Evolutionary conservation across 352 stramenopile genomes (phyloP).

Genomic region (Paralagenidium karlingii): DNA sequence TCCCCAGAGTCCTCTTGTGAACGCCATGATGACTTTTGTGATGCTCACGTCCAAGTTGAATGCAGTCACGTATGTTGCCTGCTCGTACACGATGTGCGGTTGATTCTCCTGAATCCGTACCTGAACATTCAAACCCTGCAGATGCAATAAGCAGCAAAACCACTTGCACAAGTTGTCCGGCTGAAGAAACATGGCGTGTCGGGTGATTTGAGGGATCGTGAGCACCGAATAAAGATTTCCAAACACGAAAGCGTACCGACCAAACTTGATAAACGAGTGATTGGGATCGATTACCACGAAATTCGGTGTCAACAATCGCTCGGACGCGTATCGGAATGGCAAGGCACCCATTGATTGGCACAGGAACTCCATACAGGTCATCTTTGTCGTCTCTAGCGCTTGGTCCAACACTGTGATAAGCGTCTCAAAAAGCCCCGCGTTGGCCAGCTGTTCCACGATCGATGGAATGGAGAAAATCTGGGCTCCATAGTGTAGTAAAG

Average conservation of each 20-base stretch:
- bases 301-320: too few species aligned
- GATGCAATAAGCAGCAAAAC: conserved; percentile 48
- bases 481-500: conserved; percentile 84
- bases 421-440: too few species aligned
- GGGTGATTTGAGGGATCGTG: conserved; percentile 78
- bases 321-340: too few species aligned
- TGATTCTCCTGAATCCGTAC: conserved; percentile 59
- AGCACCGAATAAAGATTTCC: conserved; percentile 94
- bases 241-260: conserved; percentile 85
- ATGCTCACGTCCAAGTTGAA: conserved; percentile 90
- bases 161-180: conserved; percentile 53
- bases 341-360: too few species aligned
- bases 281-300: conserved; percentile 68
- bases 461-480: conserved; percentile 90
- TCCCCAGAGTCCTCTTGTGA: too few species aligned
- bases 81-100: conserved; percentile 92
- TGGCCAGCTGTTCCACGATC: too few species aligned
- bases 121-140: conserved; percentile 74
- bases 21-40: too few species aligned
- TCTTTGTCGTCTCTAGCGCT: too few species aligned
- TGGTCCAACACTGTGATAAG: too few species aligned
- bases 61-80: conserved; percentile 86
- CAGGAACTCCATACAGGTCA: too few species aligned
- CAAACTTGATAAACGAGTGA: conserved; percentile 86
- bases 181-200: conserved; percentile 32